Evolutionary conservation across 805 yeast genomes (phyloP).

Genomic region (Pichia manshurica): DNA sequence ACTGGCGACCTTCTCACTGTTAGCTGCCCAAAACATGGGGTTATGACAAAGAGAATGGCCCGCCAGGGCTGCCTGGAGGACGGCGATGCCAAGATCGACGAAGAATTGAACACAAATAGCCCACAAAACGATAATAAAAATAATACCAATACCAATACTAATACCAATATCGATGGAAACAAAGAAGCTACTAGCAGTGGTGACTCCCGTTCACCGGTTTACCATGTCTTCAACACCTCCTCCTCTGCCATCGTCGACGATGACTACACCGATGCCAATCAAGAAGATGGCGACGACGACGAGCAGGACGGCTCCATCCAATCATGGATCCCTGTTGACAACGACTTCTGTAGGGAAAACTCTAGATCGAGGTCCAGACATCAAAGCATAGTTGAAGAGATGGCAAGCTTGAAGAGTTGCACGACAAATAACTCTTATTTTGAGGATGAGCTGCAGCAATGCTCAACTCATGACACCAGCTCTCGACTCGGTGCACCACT

Average conservation of each 20-base stretch:
- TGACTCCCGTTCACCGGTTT: no score
- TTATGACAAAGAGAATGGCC: conserved; percentile 9
- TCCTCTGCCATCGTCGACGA: conserved; percentile 4
- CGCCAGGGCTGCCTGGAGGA: conserved; percentile 16
- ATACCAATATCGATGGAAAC: neutral
- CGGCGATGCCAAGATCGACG: conserved; percentile 13
- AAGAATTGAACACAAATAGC: conserved; percentile 6
- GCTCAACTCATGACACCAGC: neutral
- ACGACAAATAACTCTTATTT: conserved; percentile 19
- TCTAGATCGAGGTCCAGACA: conserved; percentile 1
- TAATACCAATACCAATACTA: neutral
- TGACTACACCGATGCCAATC: neutral
- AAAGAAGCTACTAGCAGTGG: no score
- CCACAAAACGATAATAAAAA: neutral
- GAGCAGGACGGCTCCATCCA: conserved; percentile 13
- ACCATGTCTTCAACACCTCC: no score
- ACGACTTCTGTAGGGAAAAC: neutral
- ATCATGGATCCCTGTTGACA: conserved; percentile 12
- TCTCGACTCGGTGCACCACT: conserved; percentile 12
- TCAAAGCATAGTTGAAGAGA: conserved; percentile 14
- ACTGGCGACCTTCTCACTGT: neutral
- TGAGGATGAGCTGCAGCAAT: conserved; percentile 19
- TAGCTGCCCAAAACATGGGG: conserved; percentile 11
- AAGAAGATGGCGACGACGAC: neutral
- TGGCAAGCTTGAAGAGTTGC: conserved; percentile 15